These are phyloP conservation scores for Myrmaecium sp. DNA, from an alignment of 2,329 filamentous ascomycete genomes.

Conservation along the genomic window DNA sequence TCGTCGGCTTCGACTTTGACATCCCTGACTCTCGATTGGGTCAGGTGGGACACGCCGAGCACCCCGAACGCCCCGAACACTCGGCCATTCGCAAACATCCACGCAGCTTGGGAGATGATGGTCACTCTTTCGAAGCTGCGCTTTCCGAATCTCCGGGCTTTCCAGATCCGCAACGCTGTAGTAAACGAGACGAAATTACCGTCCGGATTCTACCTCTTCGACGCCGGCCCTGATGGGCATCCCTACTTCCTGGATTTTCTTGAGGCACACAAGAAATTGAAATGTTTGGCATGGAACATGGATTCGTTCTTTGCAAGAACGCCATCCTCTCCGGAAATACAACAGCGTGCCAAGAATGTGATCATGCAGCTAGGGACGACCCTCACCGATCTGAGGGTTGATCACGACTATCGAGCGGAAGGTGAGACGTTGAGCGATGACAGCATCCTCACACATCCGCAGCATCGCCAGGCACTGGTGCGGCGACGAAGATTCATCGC, in stretches of 20 bases:
- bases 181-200: conserved; percentile 19
- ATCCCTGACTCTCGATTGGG: conserved; percentile 20
- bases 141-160: conserved; percentile 27
- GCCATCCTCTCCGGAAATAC: conserved; percentile 8
- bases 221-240: conserved; percentile 5
- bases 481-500: conserved; percentile 23
- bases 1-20: conserved; percentile 11
- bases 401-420: conserved; percentile 15
- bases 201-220: conserved; percentile 18
- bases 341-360: conserved; percentile 10
- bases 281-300: conserved; percentile 30
- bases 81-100: neutral
- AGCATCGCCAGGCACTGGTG: conserved; percentile 8
- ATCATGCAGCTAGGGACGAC: conserved; percentile 23
- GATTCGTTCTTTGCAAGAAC: conserved; percentile 25
- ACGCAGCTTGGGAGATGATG: conserved; percentile 8
- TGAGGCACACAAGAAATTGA: conserved; percentile 25
- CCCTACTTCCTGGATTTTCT: conserved; percentile 24
- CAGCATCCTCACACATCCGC: conserved; percentile 6
- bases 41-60: conserved; percentile 6
- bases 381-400: conserved; percentile 25
- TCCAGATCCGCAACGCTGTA: conserved; percentile 29
- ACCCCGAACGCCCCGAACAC: neutral
- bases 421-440: conserved; percentile 17
- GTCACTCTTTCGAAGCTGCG: conserved; percentile 16